Conservation (phyloP, 2,329 filamentous ascomycete species). For the Aureobasidium sp. region DNA sequence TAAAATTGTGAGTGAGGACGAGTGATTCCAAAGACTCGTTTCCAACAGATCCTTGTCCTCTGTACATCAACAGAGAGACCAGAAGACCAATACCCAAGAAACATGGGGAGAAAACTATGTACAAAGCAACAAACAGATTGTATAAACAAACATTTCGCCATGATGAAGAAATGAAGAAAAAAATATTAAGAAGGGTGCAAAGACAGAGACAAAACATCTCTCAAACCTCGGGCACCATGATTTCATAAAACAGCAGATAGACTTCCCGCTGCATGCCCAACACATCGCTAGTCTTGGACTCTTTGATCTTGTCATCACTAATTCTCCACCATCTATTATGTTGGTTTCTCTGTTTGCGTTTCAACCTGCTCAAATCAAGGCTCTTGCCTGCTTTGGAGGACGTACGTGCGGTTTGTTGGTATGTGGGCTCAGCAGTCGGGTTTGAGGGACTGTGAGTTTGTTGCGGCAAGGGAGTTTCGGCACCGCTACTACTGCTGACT, state of each 20-base stretch:
- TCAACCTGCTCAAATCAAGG: conserved; percentile 1
- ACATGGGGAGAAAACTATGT: not conserved
- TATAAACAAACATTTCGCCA: not conserved
- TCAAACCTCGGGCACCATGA: conserved; percentile 42
- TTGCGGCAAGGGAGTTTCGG: not conserved
- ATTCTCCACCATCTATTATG: conserved; percentile 93
- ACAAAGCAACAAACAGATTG: not conserved
- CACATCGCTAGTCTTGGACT: conserved; percentile 86
- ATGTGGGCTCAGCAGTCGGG: not conserved
- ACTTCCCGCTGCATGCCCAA: conserved; percentile 91
- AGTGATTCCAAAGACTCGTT: too few relatives aligned
- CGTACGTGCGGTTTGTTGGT: not conserved
- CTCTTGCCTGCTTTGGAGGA: not conserved
- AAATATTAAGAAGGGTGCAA: not conserved
- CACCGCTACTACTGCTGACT: not conserved
- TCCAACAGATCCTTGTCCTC: too few relatives aligned
- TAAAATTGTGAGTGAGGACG: too few relatives aligned
- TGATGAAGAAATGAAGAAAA: not conserved
- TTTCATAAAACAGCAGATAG: conserved; percentile 91
- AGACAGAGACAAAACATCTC: not conserved
- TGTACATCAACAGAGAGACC: too few relatives aligned
- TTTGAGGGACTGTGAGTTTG: not conserved
- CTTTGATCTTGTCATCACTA: conserved; percentile 92
- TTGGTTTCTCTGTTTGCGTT: conserved; percentile 39
- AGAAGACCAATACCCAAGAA: not conserved